These are phyloP conservation scores for Mycena belliarum DNA, from an alignment of 768 basidiomycete species.

Conservation along the genomic window DNA sequence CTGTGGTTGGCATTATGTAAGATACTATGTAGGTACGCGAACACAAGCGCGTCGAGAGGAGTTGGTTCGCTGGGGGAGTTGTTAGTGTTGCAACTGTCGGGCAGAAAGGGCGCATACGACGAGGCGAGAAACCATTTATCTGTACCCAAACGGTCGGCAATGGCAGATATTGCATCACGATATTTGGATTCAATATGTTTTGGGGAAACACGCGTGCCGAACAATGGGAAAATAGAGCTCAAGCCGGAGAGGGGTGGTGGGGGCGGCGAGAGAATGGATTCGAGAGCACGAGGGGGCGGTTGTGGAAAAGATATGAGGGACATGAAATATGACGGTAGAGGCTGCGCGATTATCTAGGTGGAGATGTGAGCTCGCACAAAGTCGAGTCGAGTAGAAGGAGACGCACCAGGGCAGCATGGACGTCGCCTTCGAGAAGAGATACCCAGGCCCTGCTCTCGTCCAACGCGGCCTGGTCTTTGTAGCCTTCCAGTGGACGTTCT, in stretches of 20 bases:
- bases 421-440: constrained; percentile 69
- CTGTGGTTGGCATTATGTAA: constrained; percentile 43
- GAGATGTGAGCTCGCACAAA: neutral
- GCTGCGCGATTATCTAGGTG: constrained; percentile 51
- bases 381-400: neutral
- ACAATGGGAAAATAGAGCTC: constrained; percentile 59
- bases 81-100: neutral
- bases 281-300: constrained; percentile 37
- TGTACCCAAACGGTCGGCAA: constrained; percentile 73
- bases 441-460: constrained; percentile 87
- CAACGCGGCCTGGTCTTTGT: constrained; percentile 53
- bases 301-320: constrained; percentile 41
- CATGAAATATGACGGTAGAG: constrained; percentile 42
- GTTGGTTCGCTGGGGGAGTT: constrained; percentile 60
- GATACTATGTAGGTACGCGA: constrained; percentile 77
- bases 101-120: constrained; percentile 41
- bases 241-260: constrained; percentile 74
- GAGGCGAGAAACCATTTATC: constrained; percentile 85
- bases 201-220: constrained; percentile 56
- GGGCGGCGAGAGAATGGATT: constrained; percentile 60
- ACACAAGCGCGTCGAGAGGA: constrained; percentile 77
- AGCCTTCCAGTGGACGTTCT: constrained; percentile 62
- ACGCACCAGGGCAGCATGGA: constrained; percentile 76
- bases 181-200: constrained; percentile 57
- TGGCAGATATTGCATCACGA: constrained; percentile 67